A percentile compares a stretch with the other conserved stretches of the same genome.
phyloP scores from a whole-genome alignment of 371 early-diverging fungal species.

The Rozella allomycis region DNA sequence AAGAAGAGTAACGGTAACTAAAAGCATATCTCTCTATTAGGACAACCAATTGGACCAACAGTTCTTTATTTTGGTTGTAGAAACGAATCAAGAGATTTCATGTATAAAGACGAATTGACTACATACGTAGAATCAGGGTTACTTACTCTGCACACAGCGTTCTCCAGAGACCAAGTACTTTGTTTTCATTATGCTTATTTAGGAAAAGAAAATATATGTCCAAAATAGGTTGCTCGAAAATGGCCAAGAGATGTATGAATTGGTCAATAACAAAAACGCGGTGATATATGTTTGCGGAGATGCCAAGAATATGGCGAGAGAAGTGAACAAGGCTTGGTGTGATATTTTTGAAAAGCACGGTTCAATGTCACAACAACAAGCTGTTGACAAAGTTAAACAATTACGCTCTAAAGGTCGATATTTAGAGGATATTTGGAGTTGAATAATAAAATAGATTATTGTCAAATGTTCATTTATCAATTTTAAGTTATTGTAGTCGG shows the following conservation, averaged over 20 bases:
- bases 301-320: conserved; percentile 85
- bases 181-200: no score
- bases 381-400: conserved; percentile 54
- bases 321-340: conserved; percentile 48
- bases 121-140: no score
- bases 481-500: no score
- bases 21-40: no score
- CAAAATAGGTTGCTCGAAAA: conserved; percentile 49
- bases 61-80: conserved; percentile 84
- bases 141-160: no score
- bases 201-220: conserved; percentile 69
- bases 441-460: no score
- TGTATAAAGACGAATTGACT: conserved; percentile 80
- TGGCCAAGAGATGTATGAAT: conserved; percentile 42
- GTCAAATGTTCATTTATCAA: no score
- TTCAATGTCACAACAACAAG: conserved; percentile 39
- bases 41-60: conserved; percentile 56
- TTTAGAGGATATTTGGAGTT: conserved; percentile 86
- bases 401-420: conserved; percentile 57
- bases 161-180: conserved; percentile 64
- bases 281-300: conserved; percentile 86
- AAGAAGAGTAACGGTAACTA: conserved; percentile 34
- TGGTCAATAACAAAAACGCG: conserved; percentile 42
- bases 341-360: conserved; percentile 44
- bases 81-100: conserved; percentile 48